Evolutionary conservation across 345 rosid genomes (phyloP), one percentile per base, ranked within the genome.

Genomic region (Hibiscus trionum): DNA sequence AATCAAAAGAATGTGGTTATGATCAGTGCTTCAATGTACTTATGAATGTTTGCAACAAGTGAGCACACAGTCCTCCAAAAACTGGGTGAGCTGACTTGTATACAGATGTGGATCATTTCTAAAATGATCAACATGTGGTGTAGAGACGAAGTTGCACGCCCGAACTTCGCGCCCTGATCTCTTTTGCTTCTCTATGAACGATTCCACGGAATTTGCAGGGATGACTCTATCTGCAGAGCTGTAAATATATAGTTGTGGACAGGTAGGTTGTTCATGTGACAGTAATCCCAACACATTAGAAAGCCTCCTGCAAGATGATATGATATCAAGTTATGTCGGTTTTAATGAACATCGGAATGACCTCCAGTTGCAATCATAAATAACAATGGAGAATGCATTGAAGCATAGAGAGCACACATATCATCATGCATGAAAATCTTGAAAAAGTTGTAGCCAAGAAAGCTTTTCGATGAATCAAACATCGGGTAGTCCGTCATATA

Each of bases 51-150:
- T 49, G 53, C 86, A 76, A 62, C 82, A 75, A 74, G 86, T 62
- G 63, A 86, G 84, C 78, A 90, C 96, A 62, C 66, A 86, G 73
- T 90, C 91, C 46, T 90, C 90, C 80, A 95, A 76, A 69, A 95
- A 95, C 78, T 83, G 87, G 83, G 79, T 88, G 46, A 95, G 98
- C 84, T 95, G 88, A 49, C 81, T 72, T 1, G 91, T 81, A 71
- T 92, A 95, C 5, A 83, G 84, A 70, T 89, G 80, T 1, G 99
- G 99, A 76, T 95, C 96, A 79, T 86, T 92, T 74, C 99, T 82
- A 75, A 89, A 95, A 80, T 95, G 99, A 81, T 95, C 99, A 0
- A 95, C 99, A 49, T 95, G 99, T 14, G 99, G 98, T 8, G 99
- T 89, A 5, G 91, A 87, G 72, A 92, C 84, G 77, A 95, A 95